Base-by-base conservation (phyloP, 2,329 filamentous ascomycete species). In the Penicillium sumatraense region DNA sequence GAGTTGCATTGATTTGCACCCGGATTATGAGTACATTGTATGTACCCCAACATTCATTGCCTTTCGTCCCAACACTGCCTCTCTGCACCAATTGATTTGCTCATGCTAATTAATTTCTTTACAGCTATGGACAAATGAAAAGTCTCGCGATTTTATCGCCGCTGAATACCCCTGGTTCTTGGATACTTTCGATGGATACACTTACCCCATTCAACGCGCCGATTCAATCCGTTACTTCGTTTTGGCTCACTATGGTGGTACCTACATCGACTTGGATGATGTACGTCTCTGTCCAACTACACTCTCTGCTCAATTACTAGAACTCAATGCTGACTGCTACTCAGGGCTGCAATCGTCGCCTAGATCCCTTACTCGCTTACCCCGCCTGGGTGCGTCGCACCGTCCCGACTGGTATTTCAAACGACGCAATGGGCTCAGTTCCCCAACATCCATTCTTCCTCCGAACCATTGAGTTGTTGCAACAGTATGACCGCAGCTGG, bases 151-250 rank as follows among this genome's bases (percentile, higher is more conserved):
- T 2, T 92, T 93, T 66, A 90, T 93, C 62, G 82, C 82, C 31
- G 78, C 80, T 27, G 84, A 93, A 71, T 93, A 91, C 66, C 85
- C 89, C 1, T 92, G 89, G 87, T 93, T 91, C 71, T 77, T 91
- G 14, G 80, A 85, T 49, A 90, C 87, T 0, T 95, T 89, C 68
- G 86, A 90, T 67, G 81, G 81, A 66, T 93, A 93, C 75, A 81
- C 79, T 27, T 90, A 88, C 71, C 86, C 87, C 11, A 91, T 93
- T 60, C 88, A 93, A 75, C 84, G 89, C 57, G 88, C 89, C 53
- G 90, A 93, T 68, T 81, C 89, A 5, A 89, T 93, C 65, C 84
- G 90, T 48, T 93, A 93, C 76, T 93, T 93, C 69, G 81, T 92
- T 18, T 80, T 95, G 27, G 82, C 86, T 50, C 85, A 90, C 72